These are phyloP conservation scores for Diaporthe sp. DNA, from an alignment of 2,329 filamentous ascomycete genomes.

Conservation along the genomic window DNA sequence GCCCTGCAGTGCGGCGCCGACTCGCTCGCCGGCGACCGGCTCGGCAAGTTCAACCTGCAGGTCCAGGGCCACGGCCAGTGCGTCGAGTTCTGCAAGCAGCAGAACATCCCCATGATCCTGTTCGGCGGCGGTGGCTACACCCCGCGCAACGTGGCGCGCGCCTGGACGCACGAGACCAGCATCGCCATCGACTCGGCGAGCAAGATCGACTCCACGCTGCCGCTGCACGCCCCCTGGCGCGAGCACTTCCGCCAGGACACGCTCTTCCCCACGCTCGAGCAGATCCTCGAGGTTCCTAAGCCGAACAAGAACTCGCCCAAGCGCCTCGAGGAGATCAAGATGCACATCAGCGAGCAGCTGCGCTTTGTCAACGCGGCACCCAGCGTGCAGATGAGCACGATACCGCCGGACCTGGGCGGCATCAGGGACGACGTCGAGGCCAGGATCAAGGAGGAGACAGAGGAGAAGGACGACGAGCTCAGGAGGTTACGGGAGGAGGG, in stretches of 20 bases:
- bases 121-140: conserved; percentile 98
- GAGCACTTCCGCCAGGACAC: conserved; percentile 90
- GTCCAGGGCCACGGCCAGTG: conserved; percentile 95
- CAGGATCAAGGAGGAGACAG: conserved; percentile 72
- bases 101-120: conserved; percentile 85
- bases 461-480: conserved; percentile 67
- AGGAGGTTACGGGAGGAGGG: conserved; percentile 69
- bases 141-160: conserved; percentile 93
- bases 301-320: conserved; percentile 85
- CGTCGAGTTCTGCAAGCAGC: conserved; percentile 87
- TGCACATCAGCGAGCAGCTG: conserved; percentile 86
- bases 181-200: conserved; percentile 84
- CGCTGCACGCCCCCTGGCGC: conserved; percentile 84
- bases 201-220: conserved; percentile 79
- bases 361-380: conserved; percentile 87
- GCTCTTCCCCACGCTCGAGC: conserved; percentile 87
- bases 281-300: conserved; percentile 74
- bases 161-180: conserved; percentile 96
- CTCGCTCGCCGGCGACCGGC: conserved; percentile 90
- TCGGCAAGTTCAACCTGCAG: conserved; percentile 96
- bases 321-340: conserved; percentile 80
- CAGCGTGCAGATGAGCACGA: conserved; percentile 85
- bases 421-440: conserved; percentile 78
- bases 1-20: conserved; percentile 97
- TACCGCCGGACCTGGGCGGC: conserved; percentile 81